Percentiles rank a stretch among this genome's conserved stretches.
Conservation (phyloP, 192 early-diverging fungal genomes). For the Obelidium mucronatum region DNA sequence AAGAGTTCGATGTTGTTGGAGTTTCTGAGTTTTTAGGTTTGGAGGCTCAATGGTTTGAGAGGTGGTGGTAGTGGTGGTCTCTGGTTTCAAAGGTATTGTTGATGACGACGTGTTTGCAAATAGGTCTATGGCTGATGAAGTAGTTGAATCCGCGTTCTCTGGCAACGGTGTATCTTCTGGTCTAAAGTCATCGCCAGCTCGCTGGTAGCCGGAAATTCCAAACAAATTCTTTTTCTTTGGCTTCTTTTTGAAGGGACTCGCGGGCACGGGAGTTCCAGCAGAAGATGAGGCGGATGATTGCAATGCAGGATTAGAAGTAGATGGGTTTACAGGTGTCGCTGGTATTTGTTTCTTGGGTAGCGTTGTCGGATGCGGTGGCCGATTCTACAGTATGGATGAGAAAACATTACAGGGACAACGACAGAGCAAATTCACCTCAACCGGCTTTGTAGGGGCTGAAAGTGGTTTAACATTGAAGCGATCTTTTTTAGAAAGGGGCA, state of each 20-base stretch:
- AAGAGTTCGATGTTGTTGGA: constrained; percentile 9
- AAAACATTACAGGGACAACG: not conserved
- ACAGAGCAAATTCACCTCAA: not conserved
- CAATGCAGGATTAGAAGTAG: not conserved
- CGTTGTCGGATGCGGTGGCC: not conserved
- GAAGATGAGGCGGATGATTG: not conserved
- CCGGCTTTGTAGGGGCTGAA: not conserved
- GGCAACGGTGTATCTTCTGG: not conserved
- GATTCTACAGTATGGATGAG: not conserved
- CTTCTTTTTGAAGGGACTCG: constrained; percentile 29
- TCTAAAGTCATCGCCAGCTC: constrained; percentile 27
- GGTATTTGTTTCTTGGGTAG: not conserved
- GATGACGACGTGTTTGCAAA: not conserved
- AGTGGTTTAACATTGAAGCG: not conserved
- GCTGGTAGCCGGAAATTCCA: constrained; percentile 39
- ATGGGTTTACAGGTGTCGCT: not conserved
- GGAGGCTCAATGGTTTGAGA: not conserved
- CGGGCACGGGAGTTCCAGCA: not conserved
- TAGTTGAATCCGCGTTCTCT: not conserved
- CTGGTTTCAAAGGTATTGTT: not conserved
- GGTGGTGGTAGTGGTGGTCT: not conserved
- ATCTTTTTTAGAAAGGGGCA: not conserved
- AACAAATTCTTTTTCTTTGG: constrained; percentile 34
- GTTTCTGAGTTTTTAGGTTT: too few relatives aligned
- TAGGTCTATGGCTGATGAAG: not conserved